phyloP scores from a whole-genome alignment of 2,329 filamentous ascomycete genomes.

The Trichoderma asperellum region DNA sequence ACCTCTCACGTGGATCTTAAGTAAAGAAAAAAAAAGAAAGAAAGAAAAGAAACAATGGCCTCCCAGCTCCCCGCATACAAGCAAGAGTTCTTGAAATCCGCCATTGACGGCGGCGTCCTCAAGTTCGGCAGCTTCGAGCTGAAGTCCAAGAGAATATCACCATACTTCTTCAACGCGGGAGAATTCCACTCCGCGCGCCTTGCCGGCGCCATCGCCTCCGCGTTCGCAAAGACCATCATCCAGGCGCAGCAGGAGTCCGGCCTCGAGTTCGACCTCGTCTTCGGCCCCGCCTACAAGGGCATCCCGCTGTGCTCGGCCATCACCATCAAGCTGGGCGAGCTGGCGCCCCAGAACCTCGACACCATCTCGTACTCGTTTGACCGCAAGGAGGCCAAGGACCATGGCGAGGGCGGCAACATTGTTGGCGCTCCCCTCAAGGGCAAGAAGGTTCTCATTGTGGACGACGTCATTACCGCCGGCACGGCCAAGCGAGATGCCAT shows the following conservation, averaged over 20 bases:
- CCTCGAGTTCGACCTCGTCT: slow-evolving; percentile 79
- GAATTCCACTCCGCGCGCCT: slow-evolving; percentile 83
- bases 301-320: slow-evolving; percentile 86
- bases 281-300: slow-evolving; percentile 95
- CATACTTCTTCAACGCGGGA: slow-evolving; percentile 98
- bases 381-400: slow-evolving; percentile 93
- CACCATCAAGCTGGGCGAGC: slow-evolving; percentile 72
- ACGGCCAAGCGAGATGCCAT: slow-evolving; percentile 94
- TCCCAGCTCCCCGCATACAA: slow-evolving; percentile 65
- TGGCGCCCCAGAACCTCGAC: slow-evolving; percentile 68
- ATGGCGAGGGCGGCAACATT: slow-evolving; percentile 92
- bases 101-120: slow-evolving; percentile 70
- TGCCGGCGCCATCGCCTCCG: slow-evolving; percentile 74
- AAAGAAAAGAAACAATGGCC: slow-evolving; percentile 46
- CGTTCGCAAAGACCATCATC: slow-evolving; percentile 73
- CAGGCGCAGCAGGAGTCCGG: slow-evolving; percentile 49
- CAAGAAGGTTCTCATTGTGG: slow-evolving; percentile 85
- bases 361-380: slow-evolving; percentile 86
- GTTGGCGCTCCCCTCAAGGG: slow-evolving; percentile 85
- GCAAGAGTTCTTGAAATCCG: slow-evolving; percentile 70
- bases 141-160: slow-evolving; percentile 88
- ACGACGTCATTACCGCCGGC: slow-evolving; percentile 95
- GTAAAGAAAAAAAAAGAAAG: no score
- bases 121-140: slow-evolving; percentile 85
- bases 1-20: not conserved